Percentiles rank a stretch among this genome's conserved stretches.
Conservation (phyloP, 176 grass and related monocot genomes). For the Stipa capillata region DNA sequence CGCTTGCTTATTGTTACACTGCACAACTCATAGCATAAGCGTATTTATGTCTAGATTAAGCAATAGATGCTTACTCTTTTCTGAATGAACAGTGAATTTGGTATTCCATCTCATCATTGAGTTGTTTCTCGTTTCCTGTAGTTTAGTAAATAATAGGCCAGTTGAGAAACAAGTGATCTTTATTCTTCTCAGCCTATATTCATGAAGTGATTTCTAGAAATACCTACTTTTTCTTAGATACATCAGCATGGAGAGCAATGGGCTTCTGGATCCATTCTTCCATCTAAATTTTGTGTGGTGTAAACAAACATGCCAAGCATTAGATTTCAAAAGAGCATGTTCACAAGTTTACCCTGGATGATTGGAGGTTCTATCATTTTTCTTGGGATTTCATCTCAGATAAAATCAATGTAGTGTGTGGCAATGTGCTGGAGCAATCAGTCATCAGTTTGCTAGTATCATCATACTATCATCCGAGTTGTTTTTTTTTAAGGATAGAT, state of each 20-base stretch:
- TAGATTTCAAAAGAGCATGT: background rate
- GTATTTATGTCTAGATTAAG: background rate
- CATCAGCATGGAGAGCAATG: background rate
- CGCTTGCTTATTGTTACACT: background rate
- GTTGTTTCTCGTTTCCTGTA: background rate
- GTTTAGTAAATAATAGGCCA: background rate
- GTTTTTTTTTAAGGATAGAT: background rate
- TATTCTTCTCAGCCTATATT: background rate
- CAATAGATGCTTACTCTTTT: background rate
- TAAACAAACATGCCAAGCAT: background rate
- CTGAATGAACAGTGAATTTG: background rate
- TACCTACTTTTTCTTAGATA: background rate
- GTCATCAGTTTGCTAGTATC: background rate
- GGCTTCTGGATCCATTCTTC: background rate
- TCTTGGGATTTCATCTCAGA: background rate
- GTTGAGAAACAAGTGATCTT: background rate
- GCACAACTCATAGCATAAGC: background rate
- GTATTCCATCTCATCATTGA: background rate
- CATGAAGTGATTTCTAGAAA: background rate
- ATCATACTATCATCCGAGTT: background rate
- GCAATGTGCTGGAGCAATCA: background rate
- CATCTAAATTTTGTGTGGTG: background rate
- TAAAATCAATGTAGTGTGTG: background rate
- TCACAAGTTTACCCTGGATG: background rate
- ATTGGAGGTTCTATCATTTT: background rate